Conservation (phyloP, 352 stramenopile species). For the Phytophthora citrophthora region DNA sequence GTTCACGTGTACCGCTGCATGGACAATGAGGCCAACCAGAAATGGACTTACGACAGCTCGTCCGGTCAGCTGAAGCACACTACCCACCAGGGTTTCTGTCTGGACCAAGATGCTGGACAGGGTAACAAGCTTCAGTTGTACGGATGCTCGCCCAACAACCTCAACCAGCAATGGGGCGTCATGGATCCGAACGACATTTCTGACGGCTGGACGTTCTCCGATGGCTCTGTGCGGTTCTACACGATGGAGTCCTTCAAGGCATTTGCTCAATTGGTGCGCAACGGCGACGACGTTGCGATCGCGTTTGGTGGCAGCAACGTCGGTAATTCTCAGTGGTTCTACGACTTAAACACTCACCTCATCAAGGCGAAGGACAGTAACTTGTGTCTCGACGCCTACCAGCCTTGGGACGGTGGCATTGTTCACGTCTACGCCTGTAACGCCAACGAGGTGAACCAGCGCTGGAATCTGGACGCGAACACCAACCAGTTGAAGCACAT, state of each 20-base stretch:
- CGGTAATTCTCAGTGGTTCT: conserved; percentile 44
- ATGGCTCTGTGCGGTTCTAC: conserved; percentile 45
- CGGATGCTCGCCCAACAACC: conserved; percentile 56
- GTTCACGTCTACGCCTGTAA: conserved; percentile 54
- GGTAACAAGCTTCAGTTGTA: conserved; percentile 69
- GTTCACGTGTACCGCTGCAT: no score
- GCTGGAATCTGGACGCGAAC: conserved; percentile 40
- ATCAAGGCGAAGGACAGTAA: conserved; percentile 52
- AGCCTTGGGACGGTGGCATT: conserved; percentile 55
- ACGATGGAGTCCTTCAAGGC: conserved; percentile 47
- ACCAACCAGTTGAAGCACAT: conserved; percentile 55
- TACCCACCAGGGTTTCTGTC: conserved; percentile 56
- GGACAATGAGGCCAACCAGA: no score
- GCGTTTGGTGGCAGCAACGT: conserved; percentile 36
- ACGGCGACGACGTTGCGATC: conserved; percentile 35
- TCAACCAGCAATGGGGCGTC: conserved; percentile 60
- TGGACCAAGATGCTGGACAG: conserved; percentile 54
- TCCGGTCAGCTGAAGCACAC: conserved; percentile 55
- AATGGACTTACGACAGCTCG: conserved; percentile 19
- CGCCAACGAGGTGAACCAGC: conserved; percentile 49
- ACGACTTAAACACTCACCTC: conserved; percentile 45
- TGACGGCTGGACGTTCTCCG: conserved; percentile 9
- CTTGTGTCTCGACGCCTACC: conserved; percentile 68
- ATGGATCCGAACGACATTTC: conserved; percentile 14
- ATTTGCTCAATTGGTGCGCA: conserved; percentile 48